Percentiles rank a stretch among this genome's conserved stretches.
Conservation (phyloP, 169 alveolate species). For the Plasmodium blacklocki region DNA sequence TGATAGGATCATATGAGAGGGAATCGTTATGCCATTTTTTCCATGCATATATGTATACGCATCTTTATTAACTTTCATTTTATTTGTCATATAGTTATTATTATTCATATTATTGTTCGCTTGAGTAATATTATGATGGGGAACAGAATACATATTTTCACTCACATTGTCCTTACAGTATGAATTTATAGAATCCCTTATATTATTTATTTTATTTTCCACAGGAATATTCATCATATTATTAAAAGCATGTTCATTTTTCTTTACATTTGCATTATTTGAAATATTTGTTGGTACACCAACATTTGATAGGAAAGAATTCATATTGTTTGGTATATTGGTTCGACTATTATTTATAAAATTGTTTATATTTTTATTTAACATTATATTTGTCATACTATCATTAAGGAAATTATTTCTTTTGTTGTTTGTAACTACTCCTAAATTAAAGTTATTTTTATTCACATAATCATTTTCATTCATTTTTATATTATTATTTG, state of each 20-base stretch:
- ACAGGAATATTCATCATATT: neutral
- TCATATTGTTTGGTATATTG: slow-evolving; percentile 2
- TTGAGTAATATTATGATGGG: neutral
- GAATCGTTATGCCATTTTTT: neutral
- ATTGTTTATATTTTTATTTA: slow-evolving; percentile 18
- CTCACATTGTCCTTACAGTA: slow-evolving; percentile 13
- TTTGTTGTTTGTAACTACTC: slow-evolving; percentile 1
- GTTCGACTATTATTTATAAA: slow-evolving; percentile 11
- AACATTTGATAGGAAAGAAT: neutral
- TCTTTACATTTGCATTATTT: slow-evolving; percentile 3
- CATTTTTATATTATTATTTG: neutral
- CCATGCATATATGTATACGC: neutral
- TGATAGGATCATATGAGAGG: neutral
- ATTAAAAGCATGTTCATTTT: slow-evolving; percentile 12
- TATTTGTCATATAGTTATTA: neutral
- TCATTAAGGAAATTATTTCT: slow-evolving; percentile 11
- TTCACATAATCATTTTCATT: slow-evolving; percentile 4
- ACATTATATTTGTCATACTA: slow-evolving; percentile 5
- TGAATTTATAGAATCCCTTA: slow-evolving; percentile 4
- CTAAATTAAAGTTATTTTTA: neutral
- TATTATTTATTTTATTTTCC: slow-evolving; percentile 7
- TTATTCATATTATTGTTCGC: neutral
- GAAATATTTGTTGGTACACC: neutral
- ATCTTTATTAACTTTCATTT: neutral
- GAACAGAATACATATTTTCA: neutral